A percentile compares a stretch with the other conserved stretches of the same genome.
Evolutionary conservation across 2,329 filamentous ascomycete genomes (phyloP).

Genomic region (Furcasterigmium furcatum): DNA sequence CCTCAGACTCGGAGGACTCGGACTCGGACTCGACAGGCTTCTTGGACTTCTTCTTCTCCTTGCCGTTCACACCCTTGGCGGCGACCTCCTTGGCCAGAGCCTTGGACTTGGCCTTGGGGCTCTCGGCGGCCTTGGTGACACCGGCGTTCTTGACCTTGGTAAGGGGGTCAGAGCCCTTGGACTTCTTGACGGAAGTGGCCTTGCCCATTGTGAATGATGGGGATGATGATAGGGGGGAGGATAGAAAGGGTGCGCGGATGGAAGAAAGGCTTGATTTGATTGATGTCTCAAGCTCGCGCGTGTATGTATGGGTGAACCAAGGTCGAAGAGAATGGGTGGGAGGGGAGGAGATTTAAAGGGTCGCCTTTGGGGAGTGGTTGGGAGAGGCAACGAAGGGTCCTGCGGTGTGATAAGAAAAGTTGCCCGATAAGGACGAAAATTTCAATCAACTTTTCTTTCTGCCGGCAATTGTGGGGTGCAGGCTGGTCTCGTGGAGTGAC

Average conservation of each 20-base stretch:
- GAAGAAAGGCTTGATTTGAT: slow-evolving; percentile 5
- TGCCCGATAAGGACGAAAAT: not conserved
- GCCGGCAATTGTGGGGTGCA: slow-evolving; percentile 2
- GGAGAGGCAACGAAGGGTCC: slow-evolving; percentile 10
- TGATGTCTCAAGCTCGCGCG: slow-evolving; percentile 2
- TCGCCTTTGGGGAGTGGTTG: slow-evolving; percentile 12
- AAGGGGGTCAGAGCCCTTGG: slow-evolving; percentile 48
- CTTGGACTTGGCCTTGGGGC: slow-evolving; percentile 65
- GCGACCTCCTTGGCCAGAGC: slow-evolving; percentile 59
- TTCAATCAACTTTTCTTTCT: slow-evolving; percentile 10
- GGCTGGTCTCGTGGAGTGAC: not conserved
- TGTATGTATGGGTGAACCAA: slow-evolving; percentile 2
- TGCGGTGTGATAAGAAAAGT: slow-evolving; percentile 1
- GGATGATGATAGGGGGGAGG: not conserved
- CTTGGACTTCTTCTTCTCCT: slow-evolving; percentile 42
- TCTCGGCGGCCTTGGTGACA: slow-evolving; percentile 65
- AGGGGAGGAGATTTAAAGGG: slow-evolving; percentile 4
- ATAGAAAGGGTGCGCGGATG: slow-evolving; percentile 1
- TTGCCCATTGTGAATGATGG: slow-evolving; percentile 56
- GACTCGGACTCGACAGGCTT: slow-evolving; percentile 29
- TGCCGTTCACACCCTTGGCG: slow-evolving; percentile 43
- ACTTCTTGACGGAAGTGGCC: slow-evolving; percentile 42
- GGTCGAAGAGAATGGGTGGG: not conserved
- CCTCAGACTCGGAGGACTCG: slow-evolving; percentile 23
- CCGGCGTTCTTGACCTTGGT: slow-evolving; percentile 61